A percentile compares a stretch with the other conserved stretches of the same genome.
Conservation (phyloP, 1,139 yeast genomes). For the Pichia norvegensis region DNA sequence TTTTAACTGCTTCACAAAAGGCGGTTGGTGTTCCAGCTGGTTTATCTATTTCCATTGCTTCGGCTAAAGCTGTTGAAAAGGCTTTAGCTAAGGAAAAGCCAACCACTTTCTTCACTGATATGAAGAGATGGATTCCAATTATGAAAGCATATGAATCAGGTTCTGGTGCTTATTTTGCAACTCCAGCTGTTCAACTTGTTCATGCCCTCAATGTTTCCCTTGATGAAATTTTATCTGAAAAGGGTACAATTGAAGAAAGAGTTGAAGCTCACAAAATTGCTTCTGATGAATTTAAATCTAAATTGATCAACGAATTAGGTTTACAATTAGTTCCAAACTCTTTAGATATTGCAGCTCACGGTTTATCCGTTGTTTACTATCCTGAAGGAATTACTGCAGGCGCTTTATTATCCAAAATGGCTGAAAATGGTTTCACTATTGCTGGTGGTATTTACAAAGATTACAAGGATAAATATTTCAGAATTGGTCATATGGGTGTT, state of each 20-base stretch:
- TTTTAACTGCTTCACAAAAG: constrained; percentile 88
- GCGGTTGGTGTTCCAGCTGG: constrained; percentile 96
- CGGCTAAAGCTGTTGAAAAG: constrained; percentile 63
- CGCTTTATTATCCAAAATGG: constrained; percentile 49
- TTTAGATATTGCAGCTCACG: constrained; percentile 68
- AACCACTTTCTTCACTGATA: constrained; percentile 59
- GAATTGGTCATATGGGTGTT: constrained; percentile 95
- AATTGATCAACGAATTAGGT: constrained; percentile 43
- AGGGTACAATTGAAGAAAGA: constrained; percentile 48
- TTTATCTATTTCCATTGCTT: constrained; percentile 66
- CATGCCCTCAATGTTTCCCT: constrained; percentile 76
- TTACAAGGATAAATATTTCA: constrained; percentile 73
- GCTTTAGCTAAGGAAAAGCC: constrained; percentile 51
- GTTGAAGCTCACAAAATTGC: constrained; percentile 55
- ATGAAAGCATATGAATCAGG: constrained; percentile 84
- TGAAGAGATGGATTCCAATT: constrained; percentile 83
- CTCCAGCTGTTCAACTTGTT: constrained; percentile 84
- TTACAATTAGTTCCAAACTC: constrained; percentile 57
- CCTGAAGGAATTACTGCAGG: constrained; percentile 70
- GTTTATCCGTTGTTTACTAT: constrained; percentile 79
- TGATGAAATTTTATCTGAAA: constrained; percentile 52
- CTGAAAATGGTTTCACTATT: constrained; percentile 63
- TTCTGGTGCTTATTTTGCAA: constrained; percentile 81
- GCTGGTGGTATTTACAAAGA: constrained; percentile 91
- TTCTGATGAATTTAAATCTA: constrained; percentile 59